Evolutionary conservation across 345 rosid species (phyloP).

Genomic region (Acer saccharum): DNA sequence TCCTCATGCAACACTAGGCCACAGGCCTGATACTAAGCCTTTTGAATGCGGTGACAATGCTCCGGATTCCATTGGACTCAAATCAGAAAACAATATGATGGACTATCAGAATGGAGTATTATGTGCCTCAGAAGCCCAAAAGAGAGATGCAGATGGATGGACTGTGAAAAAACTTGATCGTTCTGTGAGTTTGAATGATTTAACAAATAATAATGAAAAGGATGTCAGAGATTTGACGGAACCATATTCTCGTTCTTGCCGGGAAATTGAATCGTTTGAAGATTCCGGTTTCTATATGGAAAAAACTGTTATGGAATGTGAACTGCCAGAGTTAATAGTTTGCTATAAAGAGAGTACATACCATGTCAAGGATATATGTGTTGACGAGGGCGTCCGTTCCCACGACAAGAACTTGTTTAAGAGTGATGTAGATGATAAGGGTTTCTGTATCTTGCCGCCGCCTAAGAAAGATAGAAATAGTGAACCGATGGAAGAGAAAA

Average conservation of each 20-base stretch:
- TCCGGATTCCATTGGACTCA: constrained; percentile 35
- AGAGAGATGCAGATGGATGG: constrained; percentile 34
- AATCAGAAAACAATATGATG: constrained; percentile 34
- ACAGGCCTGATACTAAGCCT: constrained; percentile 34
- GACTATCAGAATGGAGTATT: constrained; percentile 26
- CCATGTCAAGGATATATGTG: constrained; percentile 74
- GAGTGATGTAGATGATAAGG: constrained; percentile 32
- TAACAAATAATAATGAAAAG: constrained; percentile 25
- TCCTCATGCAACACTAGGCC: constrained; percentile 37
- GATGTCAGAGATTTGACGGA: constrained; percentile 22
- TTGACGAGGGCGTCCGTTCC: constrained; percentile 70
- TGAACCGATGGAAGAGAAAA: constrained; percentile 17
- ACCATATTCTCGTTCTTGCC: constrained; percentile 18
- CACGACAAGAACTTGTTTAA: constrained; percentile 58
- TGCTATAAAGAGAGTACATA: constrained; percentile 63
- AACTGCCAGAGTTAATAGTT: constrained; percentile 64
- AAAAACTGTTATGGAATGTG: constrained; percentile 56
- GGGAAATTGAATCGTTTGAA: constrained; percentile 30
- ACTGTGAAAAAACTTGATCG: constrained; percentile 22
- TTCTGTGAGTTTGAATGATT: constrained; percentile 25
- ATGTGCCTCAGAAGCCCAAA: constrained; percentile 25
- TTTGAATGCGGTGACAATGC: constrained; percentile 37
- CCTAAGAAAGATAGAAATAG: constrained; percentile 30
- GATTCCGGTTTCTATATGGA: constrained; percentile 51
- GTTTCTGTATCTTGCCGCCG: constrained; percentile 12